Percentiles rank a stretch among this genome's conserved stretches.
Evolutionary conservation across 768 basidiomycete species (phyloP).

Genomic region (Panellus pusillus): DNA sequence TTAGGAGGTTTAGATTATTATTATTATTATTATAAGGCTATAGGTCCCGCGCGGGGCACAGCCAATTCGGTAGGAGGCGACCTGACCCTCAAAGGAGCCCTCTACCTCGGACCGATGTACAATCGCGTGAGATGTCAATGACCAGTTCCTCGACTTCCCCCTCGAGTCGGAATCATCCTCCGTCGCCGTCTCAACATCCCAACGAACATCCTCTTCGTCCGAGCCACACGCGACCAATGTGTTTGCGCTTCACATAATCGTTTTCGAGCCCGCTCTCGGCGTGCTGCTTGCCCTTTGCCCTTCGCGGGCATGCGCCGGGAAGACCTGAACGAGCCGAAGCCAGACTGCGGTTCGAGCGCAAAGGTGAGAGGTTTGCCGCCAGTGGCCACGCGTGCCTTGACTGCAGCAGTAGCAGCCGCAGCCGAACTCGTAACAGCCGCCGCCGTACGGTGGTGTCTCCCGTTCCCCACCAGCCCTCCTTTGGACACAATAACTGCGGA

Average conservation of each 20-base stretch:
- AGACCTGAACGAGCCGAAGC: conserved; percentile 11
- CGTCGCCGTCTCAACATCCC: too few relatives aligned
- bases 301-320: conserved; percentile 9
- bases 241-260: conserved; percentile 90
- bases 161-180: too few relatives aligned
- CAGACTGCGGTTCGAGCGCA: conserved; percentile 15
- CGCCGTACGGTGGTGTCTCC: conserved; percentile 47
- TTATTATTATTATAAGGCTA: too few relatives aligned
- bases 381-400: conserved; percentile 24
- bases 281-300: conserved; percentile 45
- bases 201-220: too few relatives aligned
- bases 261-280: conserved; percentile 95
- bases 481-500: too few relatives aligned
- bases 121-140: too few relatives aligned
- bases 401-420: conserved; percentile 22
- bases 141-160: too few relatives aligned
- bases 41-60: too few relatives aligned
- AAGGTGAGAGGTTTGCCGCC: conserved; percentile 13
- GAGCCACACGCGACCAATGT: conserved; percentile 87
- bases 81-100: too few relatives aligned
- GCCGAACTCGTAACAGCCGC: conserved; percentile 12
- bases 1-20: too few relatives aligned
- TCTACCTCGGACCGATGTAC: too few relatives aligned
- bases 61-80: too few relatives aligned
- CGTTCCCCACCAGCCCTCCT: conserved; percentile 76